A percentile compares a stretch with the other conserved stretches of the same genome.
Conservation (phyloP, 1,139 yeast genomes). For the Pichia sp. region DNA sequence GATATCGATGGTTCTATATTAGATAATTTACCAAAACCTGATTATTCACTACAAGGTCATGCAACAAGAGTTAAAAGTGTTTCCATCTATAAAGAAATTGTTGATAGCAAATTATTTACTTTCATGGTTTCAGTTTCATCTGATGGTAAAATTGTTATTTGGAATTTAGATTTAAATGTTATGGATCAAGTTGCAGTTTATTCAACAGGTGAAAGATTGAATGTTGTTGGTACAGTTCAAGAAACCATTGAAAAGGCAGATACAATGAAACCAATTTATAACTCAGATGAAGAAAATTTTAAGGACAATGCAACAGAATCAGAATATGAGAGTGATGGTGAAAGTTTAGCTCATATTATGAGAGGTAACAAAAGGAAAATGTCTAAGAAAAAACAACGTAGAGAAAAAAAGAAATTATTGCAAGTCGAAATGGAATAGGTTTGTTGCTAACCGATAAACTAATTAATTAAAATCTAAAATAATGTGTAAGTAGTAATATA, state of each 20-base stretch:
- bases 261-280: constrained; percentile 59
- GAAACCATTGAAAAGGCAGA: constrained; percentile 71
- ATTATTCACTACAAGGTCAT: constrained; percentile 66
- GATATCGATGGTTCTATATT: constrained; percentile 18
- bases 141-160: constrained; percentile 86
- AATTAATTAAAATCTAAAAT: background rate
- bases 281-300: constrained; percentile 29
- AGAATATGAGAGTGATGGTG: constrained; percentile 61
- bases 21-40: constrained; percentile 34
- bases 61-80: constrained; percentile 79
- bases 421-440: constrained; percentile 53
- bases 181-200: constrained; percentile 85
- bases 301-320: constrained; percentile 42
- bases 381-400: constrained; percentile 40
- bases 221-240: constrained; percentile 73
- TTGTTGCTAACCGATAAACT: too few species aligned
- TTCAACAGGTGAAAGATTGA: constrained; percentile 87
- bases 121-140: constrained; percentile 80
- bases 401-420: constrained; percentile 40
- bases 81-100: constrained; percentile 40
- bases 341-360: constrained; percentile 38
- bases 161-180: constrained; percentile 66
- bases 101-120: constrained; percentile 12
- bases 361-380: constrained; percentile 37
- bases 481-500: background rate